Base-by-base conservation (phyloP, 2,329 filamentous ascomycete genomes). In the Trichophyton simii region DNA sequence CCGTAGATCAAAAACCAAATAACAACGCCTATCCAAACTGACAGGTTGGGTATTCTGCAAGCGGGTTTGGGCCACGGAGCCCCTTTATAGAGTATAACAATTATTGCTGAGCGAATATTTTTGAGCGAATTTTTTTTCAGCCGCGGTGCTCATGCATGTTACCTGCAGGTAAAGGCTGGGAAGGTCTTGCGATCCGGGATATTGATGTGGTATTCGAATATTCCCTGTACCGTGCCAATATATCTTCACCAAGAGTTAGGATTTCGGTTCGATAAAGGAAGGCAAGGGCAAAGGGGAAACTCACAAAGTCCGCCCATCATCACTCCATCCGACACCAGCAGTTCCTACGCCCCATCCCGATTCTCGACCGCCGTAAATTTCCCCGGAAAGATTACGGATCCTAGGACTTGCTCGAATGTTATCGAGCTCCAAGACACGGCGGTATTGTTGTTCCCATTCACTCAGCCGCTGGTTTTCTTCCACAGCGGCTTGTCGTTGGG, bases 181-280 rank as follows among this genome's bases (percentile, higher is more conserved):
- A 78, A 79, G 8, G 73, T 77, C 68, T 78, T 78, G 58, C 77
- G 76, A 63, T 79, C 77, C 44, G 73, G 71, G 48, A 77, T 67
- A 63, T 79, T 78, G 63, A 79, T 64, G 46, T 75, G 71, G 64
- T 74, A 78, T 65, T 79, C 75, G 60, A 78, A 77, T 28, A 79
- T 78, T 18, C 77, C 77, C 63, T 77, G 72, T 55, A 78, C 71
- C 4, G 77, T 78, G n/a, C 73, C 77, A 63, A 78, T 72, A 62
- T 76, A 79, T 64, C 77, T 79, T 63, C 25, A 57, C 46, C 6
- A 55, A 66, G 60, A 67, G 65, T 61, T 60, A 57, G 61, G 31
- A 61, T 42, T 58, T 28, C 20, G 20, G 7, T 28, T 50, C 5
- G 13, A 11, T 50, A 15, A 15, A 28, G 15, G 34, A 8, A 31